Conservation (phyloP, 768 basidiomycete species). For the Gloeophyllum trabeum region DNA sequence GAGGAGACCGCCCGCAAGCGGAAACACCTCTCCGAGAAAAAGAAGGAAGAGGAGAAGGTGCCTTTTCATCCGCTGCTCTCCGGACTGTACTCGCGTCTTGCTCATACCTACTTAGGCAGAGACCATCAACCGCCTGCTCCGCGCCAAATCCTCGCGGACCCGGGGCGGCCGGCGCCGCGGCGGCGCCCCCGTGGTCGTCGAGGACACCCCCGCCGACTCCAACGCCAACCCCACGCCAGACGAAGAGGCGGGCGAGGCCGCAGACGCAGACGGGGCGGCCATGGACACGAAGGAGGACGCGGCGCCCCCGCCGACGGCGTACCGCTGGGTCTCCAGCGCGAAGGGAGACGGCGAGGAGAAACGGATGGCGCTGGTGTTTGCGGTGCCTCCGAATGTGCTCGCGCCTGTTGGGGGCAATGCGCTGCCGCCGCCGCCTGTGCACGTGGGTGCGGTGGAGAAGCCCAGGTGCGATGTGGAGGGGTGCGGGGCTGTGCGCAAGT, state of each 20-base stretch:
- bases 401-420: conserved; percentile 11
- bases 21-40: conserved; percentile 72
- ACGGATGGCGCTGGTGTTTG: conserved; percentile 38
- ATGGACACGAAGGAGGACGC: conserved; percentile 29
- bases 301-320: conserved; percentile 37
- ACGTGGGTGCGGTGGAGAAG: conserved; percentile 4
- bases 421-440: background rate
- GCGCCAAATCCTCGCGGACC: background rate
- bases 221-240: conserved; percentile 36
- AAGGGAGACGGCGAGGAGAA: conserved; percentile 12
- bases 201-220: conserved; percentile 26
- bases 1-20: conserved; percentile 80
- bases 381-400: conserved; percentile 32
- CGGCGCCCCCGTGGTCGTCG: background rate
- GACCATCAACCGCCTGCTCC: conserved; percentile 76
- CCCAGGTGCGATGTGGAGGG: conserved; percentile 44
- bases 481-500: conserved; percentile 45
- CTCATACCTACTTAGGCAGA: conserved; percentile 61
- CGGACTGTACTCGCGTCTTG: background rate
- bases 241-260: conserved; percentile 25
- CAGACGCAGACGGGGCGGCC: conserved; percentile 26
- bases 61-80: conserved; percentile 5
- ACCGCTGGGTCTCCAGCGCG: conserved; percentile 61
- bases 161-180: background rate
- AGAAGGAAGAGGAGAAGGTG: conserved; percentile 80